Evolutionary conservation across 106 monocot genomes (phyloP), one percentile per base, ranked within the genome.

Genomic region (Dioscorea zingiberensis): DNA sequence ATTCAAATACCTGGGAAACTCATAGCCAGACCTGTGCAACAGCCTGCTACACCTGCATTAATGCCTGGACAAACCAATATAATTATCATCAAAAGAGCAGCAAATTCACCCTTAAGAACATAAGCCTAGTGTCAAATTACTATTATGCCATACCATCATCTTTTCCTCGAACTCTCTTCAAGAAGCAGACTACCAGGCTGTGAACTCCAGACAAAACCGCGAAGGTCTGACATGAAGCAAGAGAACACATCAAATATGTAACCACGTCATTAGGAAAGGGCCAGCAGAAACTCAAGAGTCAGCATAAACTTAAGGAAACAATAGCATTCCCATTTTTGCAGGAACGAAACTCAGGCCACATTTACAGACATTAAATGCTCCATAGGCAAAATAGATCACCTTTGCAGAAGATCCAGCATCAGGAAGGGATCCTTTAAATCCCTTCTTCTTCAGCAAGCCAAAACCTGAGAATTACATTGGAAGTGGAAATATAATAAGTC

Each of bases 21-120:
- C 64, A 64, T 47, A 22, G 64, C 64, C 47, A 64, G 47, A 45
- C 64, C 64, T 0, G 64, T 64, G 64, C 64, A 64, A 21, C 64
- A 64, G n/a, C n/a, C n/a, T n/a, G n/a, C n/a, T n/a, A n/a, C n/a
- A n/a, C n/a, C n/a, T n/a, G n/a, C n/a, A n/a, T 64, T 64, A 6
- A 64, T 64, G n/a, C 24, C 64, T 64, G 47, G 3, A 24, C 13
- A 21, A 7, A 48, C 11, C 24, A 47, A 64, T 10, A 11, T 0
- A 16, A 26, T 59, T 14, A 25, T n/a, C n/a, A n/a, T n/a, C n/a
- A n/a, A n/a, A n/a, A n/a, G n/a, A n/a, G n/a, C n/a, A n/a, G n/a
- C n/a, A n/a, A n/a, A n/a, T n/a, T n/a, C 2, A 25, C 27, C 23
- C 26, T 13, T 59, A 10, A 14, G 10, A 8, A 23, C 12, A 59